Evolutionary conservation across 768 basidiomycete genomes (phyloP), one percentile per base, ranked within the genome.

Genomic region (Tylopilus rubrobrunneus): DNA sequence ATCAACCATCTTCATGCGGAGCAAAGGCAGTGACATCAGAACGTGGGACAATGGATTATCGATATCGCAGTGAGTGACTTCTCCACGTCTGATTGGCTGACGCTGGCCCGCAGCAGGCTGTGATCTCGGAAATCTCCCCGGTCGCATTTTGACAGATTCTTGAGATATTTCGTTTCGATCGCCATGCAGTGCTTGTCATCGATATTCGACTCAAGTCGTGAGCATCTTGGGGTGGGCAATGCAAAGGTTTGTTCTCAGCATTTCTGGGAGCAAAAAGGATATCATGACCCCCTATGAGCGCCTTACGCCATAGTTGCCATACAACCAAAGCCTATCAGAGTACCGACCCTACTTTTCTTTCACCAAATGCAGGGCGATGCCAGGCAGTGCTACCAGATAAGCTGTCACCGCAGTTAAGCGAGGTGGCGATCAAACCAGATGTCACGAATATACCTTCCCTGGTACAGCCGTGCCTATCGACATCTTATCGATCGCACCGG

Each of bases 401-500:
- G 48, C 48, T 29, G 23, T 5, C 37, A 37, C 37, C 17, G n/a
- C 7, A 15, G 28, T 37, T 40, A 37, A 4, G 19, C 46, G n/a
- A 31, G n/a, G 17, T 45, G 11, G 12, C 3, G 14, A 9, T 14
- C 9, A 7, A 34, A 34, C 11, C 11, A 34, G 14, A 15, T 5
- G 34, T 2, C 34, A 12, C 12, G 34, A 34, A 34, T 11, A 31
- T 31, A 9, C 31, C 12, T 14, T 34, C 34, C 14, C 34, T 34
- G 12, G 14, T 34, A 12, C 34, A 15, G 14, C 34, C 33, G 60
- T 65, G 43, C 55, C 53, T 63, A 48, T 65, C 61, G 48, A 15
- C 8, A 17, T 45, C 56, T 56, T 59, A 66, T 62, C 53, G 55
- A 66, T 62, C 25, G n/a, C 40, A 11, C 5, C 28, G 11, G 39